phyloP scores from a whole-genome alignment of 306 rosid species.

The Quercus alba region DNA sequence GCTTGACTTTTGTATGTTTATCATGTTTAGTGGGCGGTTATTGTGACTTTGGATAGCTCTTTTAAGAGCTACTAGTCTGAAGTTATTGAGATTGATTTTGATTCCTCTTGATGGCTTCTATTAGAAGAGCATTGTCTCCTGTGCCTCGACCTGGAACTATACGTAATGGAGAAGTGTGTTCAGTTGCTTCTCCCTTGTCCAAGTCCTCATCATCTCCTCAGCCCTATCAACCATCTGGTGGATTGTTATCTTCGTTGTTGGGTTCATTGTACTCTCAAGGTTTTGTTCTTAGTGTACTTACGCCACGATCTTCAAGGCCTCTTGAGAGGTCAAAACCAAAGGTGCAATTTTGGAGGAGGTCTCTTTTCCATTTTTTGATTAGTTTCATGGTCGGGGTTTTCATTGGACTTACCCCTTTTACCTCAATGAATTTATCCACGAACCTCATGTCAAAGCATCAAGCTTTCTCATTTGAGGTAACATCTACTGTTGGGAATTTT shows the following conservation, averaged over 20 bases:
- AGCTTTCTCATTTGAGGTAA: conserved; percentile 56
- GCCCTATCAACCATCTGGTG: conserved; percentile 36
- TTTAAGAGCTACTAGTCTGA: not conserved
- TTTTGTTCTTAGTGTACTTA: conserved; percentile 43
- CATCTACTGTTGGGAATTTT: conserved; percentile 43
- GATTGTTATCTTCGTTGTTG: conserved; percentile 39
- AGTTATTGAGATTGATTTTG: conserved; percentile 19
- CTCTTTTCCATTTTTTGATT: conserved; percentile 57
- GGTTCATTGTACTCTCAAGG: conserved; percentile 44
- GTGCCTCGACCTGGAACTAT: conserved; percentile 60
- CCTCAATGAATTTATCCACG: conserved; percentile 46
- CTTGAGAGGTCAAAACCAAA: conserved; percentile 62
- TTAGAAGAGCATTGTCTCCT: conserved; percentile 80
- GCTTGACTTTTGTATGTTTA: not conserved
- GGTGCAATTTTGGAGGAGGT: conserved; percentile 68
- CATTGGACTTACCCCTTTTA: conserved; percentile 64
- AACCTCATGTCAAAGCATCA: conserved; percentile 60
- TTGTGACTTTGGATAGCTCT: conserved; percentile 2
- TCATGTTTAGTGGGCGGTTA: conserved; percentile 3
- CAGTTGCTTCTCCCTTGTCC: conserved; percentile 78
- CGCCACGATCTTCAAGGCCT: conserved; percentile 54
- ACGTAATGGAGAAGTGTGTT: conserved; percentile 53
- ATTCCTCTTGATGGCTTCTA: conserved; percentile 60
- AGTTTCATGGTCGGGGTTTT: conserved; percentile 72
- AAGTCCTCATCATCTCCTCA: conserved; percentile 60